Evolutionary conservation across 208 protist genomes (phyloP).

Genomic region (Leishmania martiniquensis): DNA sequence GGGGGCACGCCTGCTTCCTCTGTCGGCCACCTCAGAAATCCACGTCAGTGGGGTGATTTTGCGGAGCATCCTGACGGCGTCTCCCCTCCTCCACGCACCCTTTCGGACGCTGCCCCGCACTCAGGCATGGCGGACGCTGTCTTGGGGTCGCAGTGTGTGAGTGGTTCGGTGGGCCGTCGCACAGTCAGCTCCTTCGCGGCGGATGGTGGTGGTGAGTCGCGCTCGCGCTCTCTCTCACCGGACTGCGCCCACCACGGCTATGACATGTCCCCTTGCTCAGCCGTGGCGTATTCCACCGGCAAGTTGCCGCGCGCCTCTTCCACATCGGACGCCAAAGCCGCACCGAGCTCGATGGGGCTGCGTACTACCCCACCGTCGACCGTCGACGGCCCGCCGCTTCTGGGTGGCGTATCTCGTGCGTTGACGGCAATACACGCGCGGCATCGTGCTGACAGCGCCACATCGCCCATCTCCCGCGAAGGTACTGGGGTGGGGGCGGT

Average conservation of each 20-base stretch:
- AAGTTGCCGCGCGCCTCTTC: constrained; percentile 17
- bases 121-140: neutral
- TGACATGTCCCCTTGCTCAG: constrained; percentile 28
- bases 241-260: constrained; percentile 16
- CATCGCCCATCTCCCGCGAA: constrained; percentile 3
- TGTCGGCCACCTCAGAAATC: neutral
- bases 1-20: neutral
- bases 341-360: neutral
- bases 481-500: neutral
- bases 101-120: neutral
- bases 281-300: constrained; percentile 26
- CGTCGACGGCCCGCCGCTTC: neutral
- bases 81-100: neutral
- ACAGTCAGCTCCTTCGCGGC: neutral
- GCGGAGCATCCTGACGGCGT: neutral
- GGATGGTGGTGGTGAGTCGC: neutral
- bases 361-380: neutral
- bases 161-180: neutral
- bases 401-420: neutral
- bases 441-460: constrained; percentile 13
- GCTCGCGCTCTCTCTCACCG: neutral
- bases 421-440: neutral
- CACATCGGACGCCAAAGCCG: neutral
- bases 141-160: neutral
- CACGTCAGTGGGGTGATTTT: constrained; percentile 1